Conservation (phyloP, 2,329 filamentous ascomycete species). For the Aspergillus sp. region DNA sequence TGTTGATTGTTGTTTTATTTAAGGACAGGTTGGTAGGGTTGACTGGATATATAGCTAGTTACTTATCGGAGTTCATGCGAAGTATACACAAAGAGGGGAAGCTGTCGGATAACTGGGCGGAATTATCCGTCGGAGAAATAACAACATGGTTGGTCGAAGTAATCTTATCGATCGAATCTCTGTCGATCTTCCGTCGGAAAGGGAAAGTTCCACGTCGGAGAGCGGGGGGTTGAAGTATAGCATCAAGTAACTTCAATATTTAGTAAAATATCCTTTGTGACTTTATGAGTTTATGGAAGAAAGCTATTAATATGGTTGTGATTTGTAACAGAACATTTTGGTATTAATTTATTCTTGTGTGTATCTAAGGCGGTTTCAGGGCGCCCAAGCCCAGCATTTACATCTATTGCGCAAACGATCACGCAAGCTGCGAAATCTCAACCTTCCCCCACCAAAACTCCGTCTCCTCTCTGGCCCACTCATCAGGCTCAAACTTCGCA, state of each 20-base stretch:
- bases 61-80: not conserved
- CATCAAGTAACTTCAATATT: no score
- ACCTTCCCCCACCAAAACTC: constrained; percentile 48
- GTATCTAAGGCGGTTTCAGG: no score
- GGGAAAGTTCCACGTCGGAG: not conserved
- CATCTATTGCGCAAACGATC: not conserved
- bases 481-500: constrained; percentile 43
- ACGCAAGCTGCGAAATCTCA: constrained; percentile 22
- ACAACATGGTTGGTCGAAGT: not conserved
- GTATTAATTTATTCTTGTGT: no score
- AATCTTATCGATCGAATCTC: no score
- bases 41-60: no score
- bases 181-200: not conserved
- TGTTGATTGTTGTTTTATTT: not conserved
- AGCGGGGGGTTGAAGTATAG: no score
- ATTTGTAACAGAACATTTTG: no score
- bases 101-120: not conserved
- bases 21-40: not conserved
- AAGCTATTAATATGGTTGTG: no score
- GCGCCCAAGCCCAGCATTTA: no score
- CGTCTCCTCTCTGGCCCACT: constrained; percentile 47
- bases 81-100: not conserved
- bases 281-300: no score
- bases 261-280: no score
- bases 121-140: not conserved